A percentile compares a stretch with the other conserved stretches of the same genome.
Evolutionary conservation across 306 rosid genomes (phyloP).

Genomic region (Glycyrrhiza uralensis): DNA sequence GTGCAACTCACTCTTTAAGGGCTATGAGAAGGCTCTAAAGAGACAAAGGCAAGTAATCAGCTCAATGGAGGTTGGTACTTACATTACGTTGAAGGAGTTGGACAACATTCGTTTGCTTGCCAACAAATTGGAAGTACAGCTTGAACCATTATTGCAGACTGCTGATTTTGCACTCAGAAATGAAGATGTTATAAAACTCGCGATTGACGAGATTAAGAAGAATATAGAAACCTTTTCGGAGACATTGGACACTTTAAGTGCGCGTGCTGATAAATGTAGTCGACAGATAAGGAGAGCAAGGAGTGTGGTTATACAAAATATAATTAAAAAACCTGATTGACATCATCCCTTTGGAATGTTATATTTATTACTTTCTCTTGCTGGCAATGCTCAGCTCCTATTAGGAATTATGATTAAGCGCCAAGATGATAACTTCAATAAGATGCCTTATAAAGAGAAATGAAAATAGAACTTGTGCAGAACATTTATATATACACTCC

Average conservation of each 20-base stretch:
- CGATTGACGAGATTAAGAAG: conserved; percentile 72
- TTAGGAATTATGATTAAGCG: neutral
- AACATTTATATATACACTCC: conserved; percentile 7
- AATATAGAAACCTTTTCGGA: conserved; percentile 50
- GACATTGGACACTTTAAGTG: conserved; percentile 50
- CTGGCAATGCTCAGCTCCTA: neutral
- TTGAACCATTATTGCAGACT: conserved; percentile 44
- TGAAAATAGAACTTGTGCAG: conserved; percentile 21
- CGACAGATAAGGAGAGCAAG: conserved; percentile 59
- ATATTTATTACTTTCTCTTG: conserved; percentile 13
- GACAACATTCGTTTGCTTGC: conserved; percentile 54
- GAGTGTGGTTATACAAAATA: conserved; percentile 54
- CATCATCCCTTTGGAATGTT: conserved; percentile 19
- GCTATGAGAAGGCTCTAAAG: conserved; percentile 48
- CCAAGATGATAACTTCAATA: conserved; percentile 4
- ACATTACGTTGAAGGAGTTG: conserved; percentile 54
- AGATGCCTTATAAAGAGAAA: conserved; percentile 10
- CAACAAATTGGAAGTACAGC: conserved; percentile 42
- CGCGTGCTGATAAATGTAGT: conserved; percentile 59
- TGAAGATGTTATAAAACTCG: conserved; percentile 59
- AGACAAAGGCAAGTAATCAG: conserved; percentile 46
- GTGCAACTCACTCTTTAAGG: conserved; percentile 65
- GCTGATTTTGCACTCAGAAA: conserved; percentile 66
- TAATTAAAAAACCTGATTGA: conserved; percentile 35
- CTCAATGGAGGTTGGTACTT: conserved; percentile 57